Base-by-base conservation (phyloP, 148 eudicot genomes). In the Polygonum aviculare region DNA sequence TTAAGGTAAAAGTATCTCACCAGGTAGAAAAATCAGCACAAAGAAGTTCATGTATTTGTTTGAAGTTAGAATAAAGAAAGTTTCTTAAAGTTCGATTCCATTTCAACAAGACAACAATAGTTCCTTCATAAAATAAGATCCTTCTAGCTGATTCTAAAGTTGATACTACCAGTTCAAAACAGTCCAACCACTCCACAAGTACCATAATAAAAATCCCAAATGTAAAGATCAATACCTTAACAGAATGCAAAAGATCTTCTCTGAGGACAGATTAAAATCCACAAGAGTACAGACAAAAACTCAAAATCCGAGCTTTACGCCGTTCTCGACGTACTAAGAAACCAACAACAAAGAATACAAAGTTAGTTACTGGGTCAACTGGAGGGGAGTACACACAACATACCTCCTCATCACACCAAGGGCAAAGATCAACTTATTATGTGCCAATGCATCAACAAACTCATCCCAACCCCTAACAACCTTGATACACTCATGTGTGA, bases 351-450 rank as follows among this genome's bases (percentile, higher is more conserved):
- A 19, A 26, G 31, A 26, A 26, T 26, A 26, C 31, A 26, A 26
- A 26, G 31, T 26, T 26, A 26, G 31, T 26, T 4, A 41, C 6
- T 41, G 2, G 45, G 45, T 41, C 31, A 26, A 26, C 31, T 26
- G 31, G 45, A 47, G 74, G 44, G 14, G 74, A 22, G 35, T 26
- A 36, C 19, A 52, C 6, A 15, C 40, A 38, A 39, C 7, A 73
- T 89, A 95, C 98, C 98, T 95, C 96, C 77, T 95, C 98, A 86
- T 95, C 96, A 71, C 94, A 92, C 98, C 98, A 95, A 65, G 98
- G 98, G 98, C 98, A 74, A 95, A 84, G 41, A 95, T 95, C 88
- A 95, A 54, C 74, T 95, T 95, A 85, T 90, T 94, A 18, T 90
- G 87, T 21, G 83, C 84, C 78, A 95, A 84, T 38, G 97, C 98